Evolutionary conservation across 1,284 basidiomycete species (phyloP).

Genomic region (Trichosporon asahii): DNA sequence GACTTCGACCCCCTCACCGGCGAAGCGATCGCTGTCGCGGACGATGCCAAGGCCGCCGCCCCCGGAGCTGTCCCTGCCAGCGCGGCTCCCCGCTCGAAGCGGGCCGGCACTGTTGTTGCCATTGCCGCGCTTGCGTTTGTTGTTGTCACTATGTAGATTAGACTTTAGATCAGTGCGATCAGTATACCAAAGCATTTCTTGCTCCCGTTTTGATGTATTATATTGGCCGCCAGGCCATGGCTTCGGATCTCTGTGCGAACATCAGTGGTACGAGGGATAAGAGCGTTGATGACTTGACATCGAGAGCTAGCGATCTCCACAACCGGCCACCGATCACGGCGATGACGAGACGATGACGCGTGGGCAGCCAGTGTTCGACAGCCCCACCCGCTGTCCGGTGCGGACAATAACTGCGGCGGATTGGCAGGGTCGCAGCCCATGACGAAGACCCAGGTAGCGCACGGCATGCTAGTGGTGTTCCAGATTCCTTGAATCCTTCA

Average conservation of each 20-base stretch:
- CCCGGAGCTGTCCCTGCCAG: background rate
- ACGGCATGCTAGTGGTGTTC: background rate
- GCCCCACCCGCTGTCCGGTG: background rate
- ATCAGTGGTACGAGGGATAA: too few relatives aligned
- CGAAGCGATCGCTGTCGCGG: background rate
- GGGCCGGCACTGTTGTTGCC: background rate
- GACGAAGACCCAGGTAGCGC: background rate
- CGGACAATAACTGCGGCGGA: background rate
- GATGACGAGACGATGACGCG: background rate
- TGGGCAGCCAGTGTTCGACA: background rate
- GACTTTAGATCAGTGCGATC: background rate
- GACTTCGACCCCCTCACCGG: constrained; percentile 3
- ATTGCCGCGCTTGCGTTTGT: background rate
- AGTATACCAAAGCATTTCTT: background rate
- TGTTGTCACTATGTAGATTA: constrained; percentile 8
- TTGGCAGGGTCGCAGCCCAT: background rate
- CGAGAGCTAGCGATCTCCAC: too few relatives aligned
- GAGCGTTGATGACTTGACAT: too few relatives aligned
- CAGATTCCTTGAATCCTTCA: background rate
- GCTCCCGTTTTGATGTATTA: background rate
- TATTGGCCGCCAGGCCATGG: background rate
- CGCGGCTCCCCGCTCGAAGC: background rate
- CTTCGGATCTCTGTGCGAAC: background rate
- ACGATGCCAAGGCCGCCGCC: background rate
- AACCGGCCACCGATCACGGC: too few relatives aligned